Base-by-base conservation (phyloP, 345 rosid species). In the Isatis tinctoria region DNA sequence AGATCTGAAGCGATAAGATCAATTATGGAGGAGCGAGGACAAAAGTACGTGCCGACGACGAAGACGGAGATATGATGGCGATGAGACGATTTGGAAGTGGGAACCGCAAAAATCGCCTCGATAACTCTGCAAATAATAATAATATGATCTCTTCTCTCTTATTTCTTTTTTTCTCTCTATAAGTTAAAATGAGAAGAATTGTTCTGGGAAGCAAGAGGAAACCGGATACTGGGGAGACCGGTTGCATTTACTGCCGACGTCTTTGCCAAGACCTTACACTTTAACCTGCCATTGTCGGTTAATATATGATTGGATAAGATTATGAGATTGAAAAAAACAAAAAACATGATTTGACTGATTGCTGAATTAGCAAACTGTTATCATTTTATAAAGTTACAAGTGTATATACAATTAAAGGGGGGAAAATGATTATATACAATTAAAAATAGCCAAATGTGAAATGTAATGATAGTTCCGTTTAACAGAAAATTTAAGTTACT, bases 221-320 rank as follows among this genome's bases (percentile, higher is more conserved):
- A 74, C 73, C 67, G 67, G 62, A 5, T 39, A 75, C 85, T 63
- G 67, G 80, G 33, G 39, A 49, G 14, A 59, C 72, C 84, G 77
- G 88, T 78, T 22, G 53, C 17, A n/a, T 53, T 16, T 24, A 22
- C 2, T 13, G 6, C 28, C 10, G 24, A 22, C 1, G 24, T 1
- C 24, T 22, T 22, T 22, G 53, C 17, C 8, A 51, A 1, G 43
- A 40, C 54, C 13, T 16, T 3, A 20, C 65, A 27, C n/a, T 32
- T 59, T 70, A 10, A 88, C 93, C 70, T 84, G 76, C 65, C 26
- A 39, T 62, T 6, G 69, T n/a, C 40, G 82, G 83, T 87, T 14
- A 78, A 54, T 13, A 4, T 52, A 14, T 17, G 49, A 26, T 10
- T 26, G 66, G 39, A 57, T 54, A 56, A 7, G 39, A 69, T 57